A percentile compares a stretch with the other conserved stretches of the same genome.
Evolutionary conservation across 768 basidiomycete genomes (phyloP).

Genomic region (Hemileccinum rubropunctum): DNA sequence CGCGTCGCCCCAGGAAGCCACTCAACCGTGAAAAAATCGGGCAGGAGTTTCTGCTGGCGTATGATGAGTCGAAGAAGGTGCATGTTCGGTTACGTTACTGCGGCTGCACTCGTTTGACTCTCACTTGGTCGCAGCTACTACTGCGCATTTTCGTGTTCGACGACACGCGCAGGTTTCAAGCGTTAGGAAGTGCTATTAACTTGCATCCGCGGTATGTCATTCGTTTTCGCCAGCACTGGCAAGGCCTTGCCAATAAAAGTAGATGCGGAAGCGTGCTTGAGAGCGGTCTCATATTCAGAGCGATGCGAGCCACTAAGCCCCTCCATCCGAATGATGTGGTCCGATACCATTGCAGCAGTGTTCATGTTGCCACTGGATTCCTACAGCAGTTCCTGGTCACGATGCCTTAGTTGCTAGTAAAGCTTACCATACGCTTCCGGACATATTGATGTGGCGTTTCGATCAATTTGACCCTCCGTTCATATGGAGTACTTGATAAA

Average conservation of each 20-base stretch:
- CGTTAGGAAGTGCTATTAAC: constrained; percentile 39
- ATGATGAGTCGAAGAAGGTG: constrained; percentile 51
- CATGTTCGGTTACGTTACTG: neutral
- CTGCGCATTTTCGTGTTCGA: constrained; percentile 49
- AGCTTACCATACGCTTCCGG: constrained; percentile 26
- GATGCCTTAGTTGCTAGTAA: neutral
- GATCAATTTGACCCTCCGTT: neutral
- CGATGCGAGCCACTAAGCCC: constrained; percentile 4
- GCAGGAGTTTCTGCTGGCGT: constrained; percentile 42
- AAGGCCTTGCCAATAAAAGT: constrained; percentile 13
- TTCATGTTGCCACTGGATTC: neutral
- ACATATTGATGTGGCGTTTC: constrained; percentile 26
- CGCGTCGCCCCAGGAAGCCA: constrained; percentile 22
- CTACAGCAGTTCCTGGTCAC: neutral
- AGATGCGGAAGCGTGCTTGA: constrained; percentile 5
- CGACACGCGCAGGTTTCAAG: constrained; percentile 42
- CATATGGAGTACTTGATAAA: too few species aligned
- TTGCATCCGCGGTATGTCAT: constrained; percentile 48
- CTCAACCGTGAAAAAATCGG: constrained; percentile 49
- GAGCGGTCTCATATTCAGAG: constrained; percentile 5
- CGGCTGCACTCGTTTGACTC: neutral
- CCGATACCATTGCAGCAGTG: constrained; percentile 9
- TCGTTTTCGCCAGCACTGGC: too few species aligned
- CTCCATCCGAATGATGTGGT: constrained; percentile 18
- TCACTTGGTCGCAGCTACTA: constrained; percentile 21